Conservation (phyloP, 768 basidiomycete genomes). For the Serpula lacrymans region DNA sequence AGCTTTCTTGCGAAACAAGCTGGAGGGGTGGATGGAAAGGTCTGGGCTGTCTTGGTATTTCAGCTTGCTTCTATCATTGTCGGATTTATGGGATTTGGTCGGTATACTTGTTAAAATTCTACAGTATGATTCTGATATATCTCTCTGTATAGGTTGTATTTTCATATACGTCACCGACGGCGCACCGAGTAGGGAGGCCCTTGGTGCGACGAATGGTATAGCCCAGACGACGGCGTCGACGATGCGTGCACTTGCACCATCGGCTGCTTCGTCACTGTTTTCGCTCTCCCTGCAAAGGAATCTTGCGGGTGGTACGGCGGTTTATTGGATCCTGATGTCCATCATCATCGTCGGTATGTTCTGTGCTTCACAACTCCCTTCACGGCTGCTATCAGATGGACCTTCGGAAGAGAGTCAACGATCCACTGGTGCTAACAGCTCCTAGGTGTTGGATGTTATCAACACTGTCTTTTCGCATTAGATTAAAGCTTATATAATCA, state of each 20-base stretch:
- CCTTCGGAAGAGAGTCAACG: too few relatives aligned
- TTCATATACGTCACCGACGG: background rate
- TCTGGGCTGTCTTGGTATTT: conserved; percentile 5
- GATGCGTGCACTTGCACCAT: conserved; percentile 35
- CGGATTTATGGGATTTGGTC: background rate
- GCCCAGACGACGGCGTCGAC: conserved; percentile 33
- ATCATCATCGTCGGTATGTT: too few relatives aligned
- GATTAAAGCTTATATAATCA: too few relatives aligned
- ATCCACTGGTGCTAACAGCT: too few relatives aligned
- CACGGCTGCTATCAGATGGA: too few relatives aligned
- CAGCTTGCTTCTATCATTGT: conserved; percentile 1
- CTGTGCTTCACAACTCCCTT: too few relatives aligned
- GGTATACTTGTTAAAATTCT: too few relatives aligned
- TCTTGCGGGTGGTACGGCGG: conserved; percentile 35
- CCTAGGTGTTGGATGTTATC: too few relatives aligned
- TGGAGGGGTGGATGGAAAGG: conserved; percentile 2
- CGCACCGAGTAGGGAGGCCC: conserved; percentile 2
- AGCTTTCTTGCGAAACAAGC: conserved; percentile 1
- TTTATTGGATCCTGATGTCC: conserved; percentile 29
- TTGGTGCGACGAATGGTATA: conserved; percentile 32
- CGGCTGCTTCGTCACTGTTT: conserved; percentile 40
- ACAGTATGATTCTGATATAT: too few relatives aligned
- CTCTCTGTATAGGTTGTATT: background rate
- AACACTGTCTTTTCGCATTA: too few relatives aligned
- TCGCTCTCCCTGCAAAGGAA: conserved; percentile 35